Evolutionary conservation across 305 asterid genomes (phyloP).

Genomic region (Solanum hybrid): DNA sequence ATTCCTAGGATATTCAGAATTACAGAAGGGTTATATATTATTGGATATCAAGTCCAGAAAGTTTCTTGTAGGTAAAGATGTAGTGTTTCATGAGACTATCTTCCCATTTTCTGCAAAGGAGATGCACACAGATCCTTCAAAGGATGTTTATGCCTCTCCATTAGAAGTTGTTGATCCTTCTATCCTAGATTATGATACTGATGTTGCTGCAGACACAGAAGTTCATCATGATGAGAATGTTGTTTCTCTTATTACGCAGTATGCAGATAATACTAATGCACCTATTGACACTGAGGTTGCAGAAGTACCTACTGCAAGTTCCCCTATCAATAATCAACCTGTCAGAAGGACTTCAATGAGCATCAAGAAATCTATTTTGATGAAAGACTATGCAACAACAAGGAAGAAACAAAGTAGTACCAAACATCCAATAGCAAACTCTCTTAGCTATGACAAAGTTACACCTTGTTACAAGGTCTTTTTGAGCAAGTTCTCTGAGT

Average conservation of each 20-base stretch:
- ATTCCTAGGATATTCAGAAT: not conserved
- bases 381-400: not conserved
- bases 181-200: not conserved
- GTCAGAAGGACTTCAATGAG: not conserved
- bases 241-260: too few species aligned
- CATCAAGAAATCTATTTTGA: not conserved
- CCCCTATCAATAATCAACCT: too few species aligned
- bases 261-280: too few species aligned
- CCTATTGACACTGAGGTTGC: too few species aligned
- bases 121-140: not conserved
- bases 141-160: not conserved
- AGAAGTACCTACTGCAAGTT: too few species aligned
- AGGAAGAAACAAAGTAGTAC: not conserved
- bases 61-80: not conserved
- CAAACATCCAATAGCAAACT: not conserved
- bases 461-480: not conserved
- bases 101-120: not conserved
- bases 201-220: not conserved
- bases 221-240: too few species aligned
- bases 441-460: not conserved
- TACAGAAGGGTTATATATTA: not conserved
- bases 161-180: too few species aligned
- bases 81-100: not conserved
- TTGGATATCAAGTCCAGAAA: not conserved
- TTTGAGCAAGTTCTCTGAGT: not conserved